Base-by-base conservation (phyloP, 2,329 filamentous ascomycete species). In the Diaporthe humulicola region DNA sequence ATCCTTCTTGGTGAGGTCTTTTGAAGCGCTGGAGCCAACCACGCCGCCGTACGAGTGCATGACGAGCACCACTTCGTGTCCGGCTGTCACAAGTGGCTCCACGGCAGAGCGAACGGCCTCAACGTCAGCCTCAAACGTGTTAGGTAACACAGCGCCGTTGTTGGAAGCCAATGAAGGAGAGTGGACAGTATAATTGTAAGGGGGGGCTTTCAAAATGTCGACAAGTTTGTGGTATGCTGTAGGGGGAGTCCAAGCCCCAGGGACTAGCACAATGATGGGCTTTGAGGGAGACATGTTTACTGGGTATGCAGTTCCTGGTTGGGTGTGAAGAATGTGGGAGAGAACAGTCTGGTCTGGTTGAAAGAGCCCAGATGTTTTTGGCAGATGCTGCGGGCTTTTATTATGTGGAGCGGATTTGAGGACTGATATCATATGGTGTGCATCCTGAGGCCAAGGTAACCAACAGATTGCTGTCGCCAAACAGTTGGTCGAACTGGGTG, bases 21-120 rank as follows among this genome's bases (percentile, higher is more conserved):
- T 52, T 50, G 22, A 8, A 17, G 66, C 36, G 48, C 50, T 70
- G 45, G 66, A 57, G 36, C 66, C 66, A 15, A 70, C 66, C 9
- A 54, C 66, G 4, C 66, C 66, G 22, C 66, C 50, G 66, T 57
- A 70, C n/a, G 66, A 70, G 36, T 70, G 66, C 66, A 70, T 56
- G 17, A 70, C n/a, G 28, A 70, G 22, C 15, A 57, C 6, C 22
- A 70, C 50, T 1, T 70, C 48, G 4, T 30, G 8, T 15, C 66
- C 67, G 14, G 67, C 67, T 28, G 38, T 33, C 38, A 70, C 67
- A 12, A 70, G 67, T 9, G 67, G 50, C 52, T 70, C 52, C 17
- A 70, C 6, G 5, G 33, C 36, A 5, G 67, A 28, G 9, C 67
- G 38, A 5, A 70, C 52, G 36, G n/a, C 67, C 10, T 54, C 67